Evolutionary conservation across 257 asterid species (phyloP).

Genomic region (Solanum pinnatisectum): DNA sequence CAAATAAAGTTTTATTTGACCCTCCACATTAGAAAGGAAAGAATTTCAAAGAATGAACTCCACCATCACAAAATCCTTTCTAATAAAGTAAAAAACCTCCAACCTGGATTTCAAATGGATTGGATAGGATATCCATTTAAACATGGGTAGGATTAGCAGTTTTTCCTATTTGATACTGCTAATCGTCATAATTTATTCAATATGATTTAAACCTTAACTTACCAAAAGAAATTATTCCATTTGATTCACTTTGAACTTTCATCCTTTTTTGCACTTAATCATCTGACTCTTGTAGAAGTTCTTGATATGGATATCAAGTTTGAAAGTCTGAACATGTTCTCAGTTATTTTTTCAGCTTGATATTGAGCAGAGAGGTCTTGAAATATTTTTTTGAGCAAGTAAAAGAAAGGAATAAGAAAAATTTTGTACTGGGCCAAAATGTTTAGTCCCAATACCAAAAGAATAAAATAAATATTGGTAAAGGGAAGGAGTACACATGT

Average conservation of each 20-base stretch:
- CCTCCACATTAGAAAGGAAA: not conserved
- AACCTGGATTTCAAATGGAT: not conserved
- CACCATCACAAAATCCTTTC: not conserved
- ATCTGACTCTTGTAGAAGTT: not conserved
- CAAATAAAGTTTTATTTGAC: not conserved
- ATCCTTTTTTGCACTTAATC: not conserved
- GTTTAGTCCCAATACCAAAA: not conserved
- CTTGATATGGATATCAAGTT: not conserved
- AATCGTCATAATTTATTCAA: not conserved
- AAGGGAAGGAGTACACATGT: not conserved
- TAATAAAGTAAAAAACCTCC: not conserved
- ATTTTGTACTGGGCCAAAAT: not conserved
- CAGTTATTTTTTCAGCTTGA: not conserved
- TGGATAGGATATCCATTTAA: not conserved
- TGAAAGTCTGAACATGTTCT: not conserved
- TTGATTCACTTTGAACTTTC: not conserved
- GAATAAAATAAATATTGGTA: not conserved
- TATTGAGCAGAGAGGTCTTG: not conserved
- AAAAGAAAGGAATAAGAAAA: not conserved
- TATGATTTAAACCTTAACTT: not conserved
- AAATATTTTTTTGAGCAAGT: not conserved
- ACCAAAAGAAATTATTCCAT: not conserved
- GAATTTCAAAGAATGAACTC: not conserved
- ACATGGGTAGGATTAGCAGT: not conserved
- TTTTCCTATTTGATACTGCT: not conserved